phyloP scores from a whole-genome alignment of 257 asterid genomes.

The Capsicum pubescens region DNA sequence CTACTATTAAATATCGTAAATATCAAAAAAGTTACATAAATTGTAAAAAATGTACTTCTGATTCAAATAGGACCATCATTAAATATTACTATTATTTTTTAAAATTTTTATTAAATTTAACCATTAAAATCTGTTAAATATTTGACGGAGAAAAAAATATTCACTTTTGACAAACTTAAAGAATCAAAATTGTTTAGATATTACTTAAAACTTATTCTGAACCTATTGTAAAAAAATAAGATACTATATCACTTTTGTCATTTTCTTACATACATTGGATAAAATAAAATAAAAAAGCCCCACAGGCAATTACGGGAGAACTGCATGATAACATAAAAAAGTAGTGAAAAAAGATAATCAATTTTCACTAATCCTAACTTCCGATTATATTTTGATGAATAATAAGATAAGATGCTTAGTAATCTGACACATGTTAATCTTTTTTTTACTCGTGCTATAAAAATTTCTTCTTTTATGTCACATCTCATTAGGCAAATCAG shows the following conservation, averaged over 20 bases:
- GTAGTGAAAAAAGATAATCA: neutral
- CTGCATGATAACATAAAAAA: neutral
- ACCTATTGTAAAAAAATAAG: neutral
- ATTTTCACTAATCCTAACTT: neutral
- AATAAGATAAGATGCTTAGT: neutral
- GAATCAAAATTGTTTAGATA: neutral
- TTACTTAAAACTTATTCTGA: neutral
- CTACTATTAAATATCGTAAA: too few relatives aligned
- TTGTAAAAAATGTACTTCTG: neutral
- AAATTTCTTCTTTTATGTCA: neutral
- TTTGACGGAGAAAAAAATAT: neutral
- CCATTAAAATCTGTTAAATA: neutral
- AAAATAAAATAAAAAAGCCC: too few relatives aligned
- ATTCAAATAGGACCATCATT: neutral
- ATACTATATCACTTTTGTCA: neutral
- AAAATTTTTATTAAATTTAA: neutral
- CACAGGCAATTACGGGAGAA: too few relatives aligned
- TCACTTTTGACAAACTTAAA: neutral
- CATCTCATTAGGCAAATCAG: neutral
- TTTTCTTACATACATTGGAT: neutral
- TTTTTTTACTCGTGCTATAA: too few relatives aligned
- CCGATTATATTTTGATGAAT: neutral
- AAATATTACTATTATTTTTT: neutral
- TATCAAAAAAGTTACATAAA: neutral
- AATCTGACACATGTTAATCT: neutral